Evolutionary conservation across 75 land plant species (phyloP).

Genomic region (Picea glauca): DNA sequence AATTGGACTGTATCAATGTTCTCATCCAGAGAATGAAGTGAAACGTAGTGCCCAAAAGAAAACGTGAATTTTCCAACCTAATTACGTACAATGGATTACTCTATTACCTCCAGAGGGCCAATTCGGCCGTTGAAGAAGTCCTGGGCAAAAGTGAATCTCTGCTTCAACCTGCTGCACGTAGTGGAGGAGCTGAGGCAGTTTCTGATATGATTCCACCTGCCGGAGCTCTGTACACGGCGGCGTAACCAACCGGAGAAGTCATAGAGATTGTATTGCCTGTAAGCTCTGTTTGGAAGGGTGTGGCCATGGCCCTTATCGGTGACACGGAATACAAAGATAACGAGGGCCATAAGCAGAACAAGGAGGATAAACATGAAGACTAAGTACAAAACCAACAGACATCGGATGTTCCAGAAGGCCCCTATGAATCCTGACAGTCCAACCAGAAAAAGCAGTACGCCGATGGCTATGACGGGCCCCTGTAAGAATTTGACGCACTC

Average conservation of each 20-base stretch:
- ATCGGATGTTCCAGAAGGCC: slow-evolving; percentile 29
- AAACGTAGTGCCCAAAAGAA: not conserved
- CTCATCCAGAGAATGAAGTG: too few species aligned
- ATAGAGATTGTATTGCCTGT: slow-evolving; percentile 51
- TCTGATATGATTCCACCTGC: slow-evolving; percentile 56
- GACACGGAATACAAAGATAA: slow-evolving; percentile 51
- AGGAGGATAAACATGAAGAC: slow-evolving; percentile 45
- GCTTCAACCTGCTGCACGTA: slow-evolving; percentile 41
- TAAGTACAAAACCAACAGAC: slow-evolving; percentile 45
- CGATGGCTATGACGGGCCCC: slow-evolving; percentile 54
- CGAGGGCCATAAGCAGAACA: slow-evolving; percentile 31
- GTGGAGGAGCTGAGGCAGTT: slow-evolving; percentile 39
- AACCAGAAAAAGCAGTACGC: slow-evolving; percentile 42
- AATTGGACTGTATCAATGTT: too few species aligned
- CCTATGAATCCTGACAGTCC: slow-evolving; percentile 52
- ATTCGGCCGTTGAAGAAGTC: slow-evolving; percentile 48
- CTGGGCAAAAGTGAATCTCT: slow-evolving; percentile 33
- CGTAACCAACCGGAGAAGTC: slow-evolving; percentile 71
- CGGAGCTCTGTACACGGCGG: slow-evolving; percentile 26
- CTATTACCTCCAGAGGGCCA: slow-evolving; percentile 50
- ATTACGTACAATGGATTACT: not conserved
- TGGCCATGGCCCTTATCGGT: slow-evolving; percentile 36
- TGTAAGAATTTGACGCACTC: slow-evolving; percentile 42
- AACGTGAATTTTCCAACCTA: not conserved
- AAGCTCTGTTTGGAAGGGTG: slow-evolving; percentile 37